Conservation (phyloP, 2,329 filamentous ascomycete genomes). For the Diaporthe sp. region DNA sequence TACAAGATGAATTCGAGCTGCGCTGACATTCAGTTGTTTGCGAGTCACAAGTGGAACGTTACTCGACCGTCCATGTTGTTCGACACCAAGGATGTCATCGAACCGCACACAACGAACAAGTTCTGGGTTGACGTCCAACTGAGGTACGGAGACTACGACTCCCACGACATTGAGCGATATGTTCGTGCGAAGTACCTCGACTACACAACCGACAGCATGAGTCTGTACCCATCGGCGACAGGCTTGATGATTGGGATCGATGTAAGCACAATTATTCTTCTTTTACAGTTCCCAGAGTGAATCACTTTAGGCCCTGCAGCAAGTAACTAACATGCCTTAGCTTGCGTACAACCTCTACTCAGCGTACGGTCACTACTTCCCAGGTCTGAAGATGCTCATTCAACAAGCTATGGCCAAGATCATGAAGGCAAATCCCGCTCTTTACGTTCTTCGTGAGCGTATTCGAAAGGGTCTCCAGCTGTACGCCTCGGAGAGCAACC, state of each 20-base stretch:
- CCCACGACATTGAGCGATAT: conserved; percentile 98
- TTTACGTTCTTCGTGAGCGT: conserved; percentile 97
- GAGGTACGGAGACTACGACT: conserved; percentile 97
- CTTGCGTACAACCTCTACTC: conserved; percentile 98
- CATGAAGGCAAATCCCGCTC: conserved; percentile 98
- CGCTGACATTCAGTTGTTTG: conserved; percentile 96
- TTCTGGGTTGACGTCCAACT: conserved; percentile 99
- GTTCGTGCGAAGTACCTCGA: conserved; percentile 98
- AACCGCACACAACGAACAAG: conserved; percentile 95
- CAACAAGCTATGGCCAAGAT: conserved; percentile 99
- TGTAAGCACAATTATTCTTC: conserved; percentile 38
- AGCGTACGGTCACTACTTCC: conserved; percentile 98
- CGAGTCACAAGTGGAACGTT: conserved; percentile 99
- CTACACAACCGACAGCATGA: conserved; percentile 98
- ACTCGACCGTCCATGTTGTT: conserved; percentile 93
- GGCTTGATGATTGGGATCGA: conserved; percentile 98
- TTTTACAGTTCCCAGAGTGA: neutral
- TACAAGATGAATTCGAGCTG: conserved; percentile 99
- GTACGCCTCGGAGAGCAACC: conserved; percentile 98
- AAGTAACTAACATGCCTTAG: neutral
- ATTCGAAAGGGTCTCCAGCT: conserved; percentile 98
- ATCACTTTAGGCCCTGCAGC: neutral
- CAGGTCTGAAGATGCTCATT: conserved; percentile 92
- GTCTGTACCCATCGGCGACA: conserved; percentile 96
- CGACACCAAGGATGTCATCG: conserved; percentile 96